Evolutionary conservation across 1,284 basidiomycete species (phyloP).

Genomic region (Cerioporus squamosus): DNA sequence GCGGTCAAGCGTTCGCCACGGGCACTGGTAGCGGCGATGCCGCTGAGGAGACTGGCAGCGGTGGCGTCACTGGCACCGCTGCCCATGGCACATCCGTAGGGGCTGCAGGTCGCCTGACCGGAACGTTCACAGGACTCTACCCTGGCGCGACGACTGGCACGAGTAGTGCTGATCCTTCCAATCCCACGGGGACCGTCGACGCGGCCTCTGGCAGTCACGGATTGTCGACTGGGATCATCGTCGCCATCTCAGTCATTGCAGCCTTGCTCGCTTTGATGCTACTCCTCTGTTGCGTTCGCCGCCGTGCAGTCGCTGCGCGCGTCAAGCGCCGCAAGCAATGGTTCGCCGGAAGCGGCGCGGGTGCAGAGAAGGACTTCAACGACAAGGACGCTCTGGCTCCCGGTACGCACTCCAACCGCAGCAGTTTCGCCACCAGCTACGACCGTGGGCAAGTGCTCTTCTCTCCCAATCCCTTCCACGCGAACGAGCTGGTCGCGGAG

Average conservation of each 20-base stretch:
- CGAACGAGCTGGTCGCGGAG: constrained; percentile 1
- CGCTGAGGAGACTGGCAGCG: background rate
- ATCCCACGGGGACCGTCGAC: background rate
- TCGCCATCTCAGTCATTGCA: constrained; percentile 18
- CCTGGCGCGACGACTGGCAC: constrained; percentile 2
- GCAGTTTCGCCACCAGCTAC: constrained; percentile 51
- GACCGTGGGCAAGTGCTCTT: constrained; percentile 36
- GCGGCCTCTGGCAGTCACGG: constrained; percentile 9
- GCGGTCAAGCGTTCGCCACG: constrained; percentile 15
- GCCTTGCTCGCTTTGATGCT: constrained; percentile 16
- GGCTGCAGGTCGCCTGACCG: background rate
- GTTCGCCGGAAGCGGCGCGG: constrained; percentile 23
- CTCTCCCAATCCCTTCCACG: constrained; percentile 24
- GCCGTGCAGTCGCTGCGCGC: constrained; percentile 24
- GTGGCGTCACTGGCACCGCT: background rate
- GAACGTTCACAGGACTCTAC: constrained; percentile 5
- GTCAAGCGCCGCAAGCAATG: constrained; percentile 29
- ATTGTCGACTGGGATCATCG: constrained; percentile 18
- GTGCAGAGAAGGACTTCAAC: constrained; percentile 24
- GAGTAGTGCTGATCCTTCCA: constrained; percentile 2
- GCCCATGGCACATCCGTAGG: background rate
- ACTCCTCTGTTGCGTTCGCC: constrained; percentile 21
- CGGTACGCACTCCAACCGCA: constrained; percentile 37
- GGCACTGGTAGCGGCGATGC: background rate
- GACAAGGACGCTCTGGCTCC: constrained; percentile 19